Evolutionary conservation across 768 basidiomycete genomes (phyloP).

Genomic region (Lentinula sp.): DNA sequence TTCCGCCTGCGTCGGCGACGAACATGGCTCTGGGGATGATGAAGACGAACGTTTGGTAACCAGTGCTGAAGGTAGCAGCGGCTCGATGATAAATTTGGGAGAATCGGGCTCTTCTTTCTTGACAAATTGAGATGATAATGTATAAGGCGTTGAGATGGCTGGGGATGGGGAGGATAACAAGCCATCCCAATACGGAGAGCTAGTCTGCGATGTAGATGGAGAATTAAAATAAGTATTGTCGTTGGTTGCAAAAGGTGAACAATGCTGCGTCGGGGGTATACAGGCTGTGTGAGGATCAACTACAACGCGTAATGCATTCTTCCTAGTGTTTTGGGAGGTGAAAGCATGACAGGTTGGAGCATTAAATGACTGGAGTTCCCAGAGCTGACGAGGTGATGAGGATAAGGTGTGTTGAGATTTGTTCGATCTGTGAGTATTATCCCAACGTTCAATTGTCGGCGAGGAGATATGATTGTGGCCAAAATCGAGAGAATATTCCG

Average conservation of each 20-base stretch:
- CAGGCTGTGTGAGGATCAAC: not conserved
- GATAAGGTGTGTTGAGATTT: not conserved
- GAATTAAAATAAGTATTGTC: not conserved
- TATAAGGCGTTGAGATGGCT: not conserved
- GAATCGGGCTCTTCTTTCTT: conserved; percentile 28
- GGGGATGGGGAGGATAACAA: not conserved
- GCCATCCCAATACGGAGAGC: not conserved
- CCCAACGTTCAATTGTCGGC: not conserved
- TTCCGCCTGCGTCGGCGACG: not conserved
- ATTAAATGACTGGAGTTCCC: not conserved
- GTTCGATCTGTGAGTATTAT: not conserved
- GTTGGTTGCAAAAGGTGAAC: not conserved
- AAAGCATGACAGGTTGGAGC: not conserved
- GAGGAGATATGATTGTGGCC: not conserved
- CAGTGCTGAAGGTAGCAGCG: conserved; percentile 17
- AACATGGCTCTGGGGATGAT: not conserved
- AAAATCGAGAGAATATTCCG: not conserved
- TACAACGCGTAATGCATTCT: not conserved
- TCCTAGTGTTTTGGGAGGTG: not conserved
- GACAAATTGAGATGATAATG: conserved; percentile 5
- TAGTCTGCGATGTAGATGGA: not conserved
- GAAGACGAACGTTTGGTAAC: conserved; percentile 3
- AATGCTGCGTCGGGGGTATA: not conserved
- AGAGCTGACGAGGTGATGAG: not conserved
- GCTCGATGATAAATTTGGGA: conserved; percentile 37